These are phyloP conservation scores for Hypocreales sp. DNA, from an alignment of 2,329 filamentous ascomycete species.

Conservation along the genomic window DNA sequence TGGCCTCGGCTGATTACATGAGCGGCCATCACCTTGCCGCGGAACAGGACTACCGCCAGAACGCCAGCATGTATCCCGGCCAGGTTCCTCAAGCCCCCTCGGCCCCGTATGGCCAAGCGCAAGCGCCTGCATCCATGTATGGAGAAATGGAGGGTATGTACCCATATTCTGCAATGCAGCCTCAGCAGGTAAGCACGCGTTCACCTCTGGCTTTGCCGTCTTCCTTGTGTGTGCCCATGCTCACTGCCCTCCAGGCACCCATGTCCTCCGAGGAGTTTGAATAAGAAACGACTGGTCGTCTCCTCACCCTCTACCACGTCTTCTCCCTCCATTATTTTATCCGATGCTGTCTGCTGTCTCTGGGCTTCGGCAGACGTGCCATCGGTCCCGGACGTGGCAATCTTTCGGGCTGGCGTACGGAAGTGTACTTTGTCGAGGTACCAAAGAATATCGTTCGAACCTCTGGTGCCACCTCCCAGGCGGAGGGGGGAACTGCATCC, in stretches of 20 bases:
- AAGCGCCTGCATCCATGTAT: slow-evolving; percentile 55
- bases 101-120: slow-evolving; percentile 61
- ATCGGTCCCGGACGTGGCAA: too few relatives aligned
- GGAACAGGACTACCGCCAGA: slow-evolving; percentile 66
- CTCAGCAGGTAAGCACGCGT: slow-evolving; percentile 56
- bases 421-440: too few relatives aligned
- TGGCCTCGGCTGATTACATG: slow-evolving; percentile 49
- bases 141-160: slow-evolving; percentile 76
- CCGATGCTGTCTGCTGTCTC: too few relatives aligned
- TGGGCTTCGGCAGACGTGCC: too few relatives aligned
- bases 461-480: too few relatives aligned
- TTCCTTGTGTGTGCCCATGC: too few relatives aligned
- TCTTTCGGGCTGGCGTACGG: too few relatives aligned
- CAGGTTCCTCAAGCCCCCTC: slow-evolving; percentile 61
- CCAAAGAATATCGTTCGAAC: too few relatives aligned
- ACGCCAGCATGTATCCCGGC: slow-evolving; percentile 67
- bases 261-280: slow-evolving; percentile 32
- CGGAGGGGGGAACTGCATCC: too few relatives aligned
- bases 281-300: background rate
- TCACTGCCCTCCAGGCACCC: slow-evolving; percentile 18
- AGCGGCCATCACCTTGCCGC: slow-evolving; percentile 46
- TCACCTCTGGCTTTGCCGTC: background rate
- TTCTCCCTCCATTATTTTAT: too few relatives aligned
- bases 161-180: slow-evolving; percentile 61
- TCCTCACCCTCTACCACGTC: too few relatives aligned